A percentile compares a stretch with the other conserved stretches of the same genome.
These are phyloP conservation scores for Moesziomyces aphidis DNA, from an alignment of 1,284 basidiomycete genomes.

Conservation along the genomic window DNA sequence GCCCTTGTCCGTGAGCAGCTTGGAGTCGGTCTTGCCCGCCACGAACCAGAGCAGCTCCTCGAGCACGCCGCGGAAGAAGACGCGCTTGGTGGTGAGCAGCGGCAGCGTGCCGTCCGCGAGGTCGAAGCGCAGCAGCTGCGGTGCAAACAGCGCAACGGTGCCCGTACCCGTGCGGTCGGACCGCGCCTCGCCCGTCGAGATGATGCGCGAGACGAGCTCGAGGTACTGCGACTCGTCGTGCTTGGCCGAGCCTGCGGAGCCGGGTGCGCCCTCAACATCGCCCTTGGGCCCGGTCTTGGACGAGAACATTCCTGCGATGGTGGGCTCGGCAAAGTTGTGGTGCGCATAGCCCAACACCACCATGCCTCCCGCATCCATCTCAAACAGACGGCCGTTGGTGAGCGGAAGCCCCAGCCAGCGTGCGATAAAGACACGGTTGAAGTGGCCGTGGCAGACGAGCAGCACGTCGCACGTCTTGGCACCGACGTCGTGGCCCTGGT, in stretches of 20 bases:
- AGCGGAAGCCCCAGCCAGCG: constrained; percentile 62
- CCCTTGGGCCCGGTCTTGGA: constrained; percentile 54
- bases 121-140: constrained; percentile 60
- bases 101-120: constrained; percentile 73
- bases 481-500: constrained; percentile 41
- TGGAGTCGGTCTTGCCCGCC: constrained; percentile 84
- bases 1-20: constrained; percentile 81
- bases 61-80: constrained; percentile 88
- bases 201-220: constrained; percentile 58
- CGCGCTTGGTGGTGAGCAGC: constrained; percentile 93
- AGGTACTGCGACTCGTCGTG: constrained; percentile 66
- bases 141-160: constrained; percentile 64
- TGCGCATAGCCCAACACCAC: constrained; percentile 65
- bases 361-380: constrained; percentile 64
- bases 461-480: constrained; percentile 57
- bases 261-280: constrained; percentile 14
- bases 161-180: constrained; percentile 65
- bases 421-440: constrained; percentile 63
- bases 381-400: constrained; percentile 54
- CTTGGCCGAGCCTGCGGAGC: constrained; percentile 17
- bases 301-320: constrained; percentile 62
- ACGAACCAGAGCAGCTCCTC: constrained; percentile 98
- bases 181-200: constrained; percentile 54
- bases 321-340: constrained; percentile 61
- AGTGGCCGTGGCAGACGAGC: constrained; percentile 65